Percentiles rank a stretch among this genome's conserved stretches.
Evolutionary conservation across 2,329 filamentous ascomycete genomes (phyloP).

Genomic region (Sordariomycetes sp.): DNA sequence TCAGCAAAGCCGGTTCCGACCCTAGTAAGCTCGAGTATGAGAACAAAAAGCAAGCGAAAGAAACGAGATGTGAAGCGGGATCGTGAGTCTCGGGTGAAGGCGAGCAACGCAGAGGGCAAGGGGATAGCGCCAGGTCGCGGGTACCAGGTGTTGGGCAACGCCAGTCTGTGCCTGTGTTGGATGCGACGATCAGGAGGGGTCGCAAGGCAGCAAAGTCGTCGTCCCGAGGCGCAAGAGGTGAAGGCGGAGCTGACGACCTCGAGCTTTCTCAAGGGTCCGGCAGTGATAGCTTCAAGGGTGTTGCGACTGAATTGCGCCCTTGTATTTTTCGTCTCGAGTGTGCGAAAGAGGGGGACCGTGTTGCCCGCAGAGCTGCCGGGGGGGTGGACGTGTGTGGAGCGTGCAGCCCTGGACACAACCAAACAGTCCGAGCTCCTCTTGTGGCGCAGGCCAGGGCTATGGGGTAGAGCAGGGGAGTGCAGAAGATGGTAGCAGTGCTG

Average conservation of each 20-base stretch:
- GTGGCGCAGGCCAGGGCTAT: conserved; percentile 4
- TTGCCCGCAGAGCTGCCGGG: not conserved
- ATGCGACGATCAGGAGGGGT: not conserved
- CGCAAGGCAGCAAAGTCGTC: not conserved
- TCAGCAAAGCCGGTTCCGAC: not conserved
- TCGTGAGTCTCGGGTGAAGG: not conserved
- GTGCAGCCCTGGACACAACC: not conserved
- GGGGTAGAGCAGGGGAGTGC: conserved; percentile 1
- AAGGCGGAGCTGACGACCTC: not conserved
- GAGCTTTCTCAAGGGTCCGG: not conserved
- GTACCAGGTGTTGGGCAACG: not conserved
- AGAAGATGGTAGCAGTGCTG: not conserved
- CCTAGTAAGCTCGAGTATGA: not conserved
- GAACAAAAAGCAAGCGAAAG: not conserved
- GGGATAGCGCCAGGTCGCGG: not conserved
- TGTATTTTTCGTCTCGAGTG: not conserved
- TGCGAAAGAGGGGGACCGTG: not conserved
- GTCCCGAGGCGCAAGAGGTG: not conserved
- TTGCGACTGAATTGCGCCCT: not conserved
- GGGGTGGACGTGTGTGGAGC: not conserved
- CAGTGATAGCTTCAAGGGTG: not conserved
- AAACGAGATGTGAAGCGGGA: not conserved
- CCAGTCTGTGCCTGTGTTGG: conserved; percentile 1
- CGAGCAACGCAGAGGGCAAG: not conserved
- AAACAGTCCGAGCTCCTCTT: not conserved